Percentiles rank a stretch among this genome's conserved stretches.
Conservation (phyloP, 768 basidiomycete species). For the Leccinum obscurum region DNA sequence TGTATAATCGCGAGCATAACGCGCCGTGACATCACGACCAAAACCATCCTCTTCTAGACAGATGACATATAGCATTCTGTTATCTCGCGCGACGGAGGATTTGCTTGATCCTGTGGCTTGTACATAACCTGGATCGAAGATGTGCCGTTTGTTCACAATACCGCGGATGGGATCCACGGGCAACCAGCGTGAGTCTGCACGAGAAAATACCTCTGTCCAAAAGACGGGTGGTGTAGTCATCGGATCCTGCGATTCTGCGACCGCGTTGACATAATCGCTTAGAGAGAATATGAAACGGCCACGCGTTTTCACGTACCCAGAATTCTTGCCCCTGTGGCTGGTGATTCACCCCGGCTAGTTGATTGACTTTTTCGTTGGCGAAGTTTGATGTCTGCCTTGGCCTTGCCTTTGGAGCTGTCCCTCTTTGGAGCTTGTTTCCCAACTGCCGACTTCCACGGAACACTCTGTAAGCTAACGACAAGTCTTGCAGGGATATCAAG, state of each 20-base stretch:
- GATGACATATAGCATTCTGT: conserved; percentile 90
- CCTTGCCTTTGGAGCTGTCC: conserved; percentile 40
- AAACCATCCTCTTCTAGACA: conserved; percentile 95
- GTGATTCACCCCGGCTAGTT: conserved; percentile 39
- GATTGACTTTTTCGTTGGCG: conserved; percentile 57
- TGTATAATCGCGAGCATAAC: conserved; percentile 82
- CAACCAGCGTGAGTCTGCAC: conserved; percentile 88
- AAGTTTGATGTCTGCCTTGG: conserved; percentile 46
- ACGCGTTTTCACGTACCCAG: conserved; percentile 18
- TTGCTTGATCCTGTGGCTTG: conserved; percentile 20
- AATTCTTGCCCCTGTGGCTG: conserved; percentile 15
- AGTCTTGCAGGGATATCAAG: conserved; percentile 85
- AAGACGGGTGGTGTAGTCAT: conserved; percentile 77
- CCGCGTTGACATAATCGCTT: conserved; percentile 25
- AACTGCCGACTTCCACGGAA: conserved; percentile 80
- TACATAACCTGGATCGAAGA: conserved; percentile 68
- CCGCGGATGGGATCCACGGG: conserved; percentile 87
- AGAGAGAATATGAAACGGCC: conserved; percentile 15
- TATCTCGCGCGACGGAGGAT: conserved; percentile 46
- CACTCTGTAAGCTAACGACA: conserved; percentile 87
- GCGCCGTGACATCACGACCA: conserved; percentile 86
- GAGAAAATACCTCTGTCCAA: conserved; percentile 97
- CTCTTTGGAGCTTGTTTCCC: conserved; percentile 49
- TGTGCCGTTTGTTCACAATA: conserved; percentile 75
- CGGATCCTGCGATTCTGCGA: conserved; percentile 45